Conservation (phyloP, 2,329 filamentous ascomycete species). For the Pseudodiploospora longispora region DNA sequence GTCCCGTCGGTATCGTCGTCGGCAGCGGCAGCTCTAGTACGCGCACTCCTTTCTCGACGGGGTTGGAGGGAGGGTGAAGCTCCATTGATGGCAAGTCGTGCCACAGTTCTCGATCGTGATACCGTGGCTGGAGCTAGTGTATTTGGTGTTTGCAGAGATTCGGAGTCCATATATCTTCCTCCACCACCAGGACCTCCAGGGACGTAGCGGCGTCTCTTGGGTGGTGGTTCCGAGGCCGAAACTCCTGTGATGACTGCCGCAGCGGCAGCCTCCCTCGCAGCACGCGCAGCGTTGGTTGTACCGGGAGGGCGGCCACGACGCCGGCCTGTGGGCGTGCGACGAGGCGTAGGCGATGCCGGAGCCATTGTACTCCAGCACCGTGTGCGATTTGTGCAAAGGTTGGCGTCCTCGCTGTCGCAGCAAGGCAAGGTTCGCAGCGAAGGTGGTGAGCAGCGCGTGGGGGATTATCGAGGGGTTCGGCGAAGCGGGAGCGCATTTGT, state of each 20-base stretch:
- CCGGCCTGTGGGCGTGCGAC: constrained; percentile 33
- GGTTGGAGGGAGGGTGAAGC: constrained; percentile 36
- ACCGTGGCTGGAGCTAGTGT: constrained; percentile 30
- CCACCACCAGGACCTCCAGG: constrained; percentile 82
- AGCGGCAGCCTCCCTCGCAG: constrained; percentile 27
- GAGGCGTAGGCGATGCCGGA: constrained; percentile 30
- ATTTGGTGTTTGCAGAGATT: constrained; percentile 52
- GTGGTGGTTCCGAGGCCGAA: constrained; percentile 49
- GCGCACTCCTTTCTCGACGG: constrained; percentile 49
- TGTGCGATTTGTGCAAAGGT: constrained; percentile 3
- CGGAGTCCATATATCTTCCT: constrained; percentile 71
- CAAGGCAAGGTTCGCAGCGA: background rate
- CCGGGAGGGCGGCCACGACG: constrained; percentile 40
- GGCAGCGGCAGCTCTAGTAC: constrained; percentile 43
- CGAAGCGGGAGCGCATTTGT: constrained; percentile 16
- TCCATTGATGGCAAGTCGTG: constrained; percentile 34
- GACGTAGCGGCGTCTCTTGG: constrained; percentile 69
- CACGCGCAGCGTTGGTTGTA: constrained; percentile 33
- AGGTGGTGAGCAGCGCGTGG: constrained; percentile 18
- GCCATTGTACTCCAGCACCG: constrained; percentile 17
- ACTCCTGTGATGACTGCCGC: constrained; percentile 21
- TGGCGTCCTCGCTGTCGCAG: background rate
- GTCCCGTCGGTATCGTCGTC: constrained; percentile 50
- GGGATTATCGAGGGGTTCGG: constrained; percentile 21
- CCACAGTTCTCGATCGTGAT: constrained; percentile 43